phyloP scores from a whole-genome alignment of 2,329 filamentous ascomycete genomes.

The Arthrobotrys entomopaga region DNA sequence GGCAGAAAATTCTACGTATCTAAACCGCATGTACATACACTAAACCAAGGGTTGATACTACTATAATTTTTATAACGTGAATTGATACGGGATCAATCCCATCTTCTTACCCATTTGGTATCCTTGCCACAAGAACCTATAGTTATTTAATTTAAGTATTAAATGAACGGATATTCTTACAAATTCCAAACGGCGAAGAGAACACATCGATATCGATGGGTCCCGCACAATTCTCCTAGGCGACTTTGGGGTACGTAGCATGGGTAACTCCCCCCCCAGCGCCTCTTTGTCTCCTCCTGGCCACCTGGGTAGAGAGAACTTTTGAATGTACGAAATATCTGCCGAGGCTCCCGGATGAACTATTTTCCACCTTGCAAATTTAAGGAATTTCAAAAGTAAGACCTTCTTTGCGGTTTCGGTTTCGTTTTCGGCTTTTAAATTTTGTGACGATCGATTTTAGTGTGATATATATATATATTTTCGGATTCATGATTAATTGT shows the following conservation, averaged over 20 bases:
- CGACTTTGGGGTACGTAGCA: slow-evolving; percentile 25
- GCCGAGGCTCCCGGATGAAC: slow-evolving; percentile 52
- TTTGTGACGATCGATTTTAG: too few relatives aligned
- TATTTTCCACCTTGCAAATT: slow-evolving; percentile 56
- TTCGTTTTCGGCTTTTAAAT: too few relatives aligned
- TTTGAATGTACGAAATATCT: slow-evolving; percentile 6
- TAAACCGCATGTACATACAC: too few relatives aligned
- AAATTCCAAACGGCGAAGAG: not conserved
- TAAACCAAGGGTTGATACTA: too few relatives aligned
- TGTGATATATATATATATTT: too few relatives aligned
- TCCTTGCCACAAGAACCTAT: not conserved
- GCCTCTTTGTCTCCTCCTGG: slow-evolving; percentile 4
- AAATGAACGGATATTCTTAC: too few relatives aligned
- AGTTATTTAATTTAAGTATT: too few relatives aligned
- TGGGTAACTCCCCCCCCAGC: slow-evolving; percentile 21
- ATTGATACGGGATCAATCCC: too few relatives aligned
- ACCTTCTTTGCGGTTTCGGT: not conserved
- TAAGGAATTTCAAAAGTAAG: slow-evolving; percentile 28
- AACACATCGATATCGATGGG: slow-evolving; percentile 11
- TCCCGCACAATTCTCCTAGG: slow-evolving; percentile 15
- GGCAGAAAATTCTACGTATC: too few relatives aligned
- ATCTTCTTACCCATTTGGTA: too few relatives aligned
- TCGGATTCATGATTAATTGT: too few relatives aligned
- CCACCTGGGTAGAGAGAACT: not conserved
- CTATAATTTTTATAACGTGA: too few relatives aligned